Base-by-base conservation (phyloP, 176 grass and related monocot species). In the Alopecurus myosuroides region DNA sequence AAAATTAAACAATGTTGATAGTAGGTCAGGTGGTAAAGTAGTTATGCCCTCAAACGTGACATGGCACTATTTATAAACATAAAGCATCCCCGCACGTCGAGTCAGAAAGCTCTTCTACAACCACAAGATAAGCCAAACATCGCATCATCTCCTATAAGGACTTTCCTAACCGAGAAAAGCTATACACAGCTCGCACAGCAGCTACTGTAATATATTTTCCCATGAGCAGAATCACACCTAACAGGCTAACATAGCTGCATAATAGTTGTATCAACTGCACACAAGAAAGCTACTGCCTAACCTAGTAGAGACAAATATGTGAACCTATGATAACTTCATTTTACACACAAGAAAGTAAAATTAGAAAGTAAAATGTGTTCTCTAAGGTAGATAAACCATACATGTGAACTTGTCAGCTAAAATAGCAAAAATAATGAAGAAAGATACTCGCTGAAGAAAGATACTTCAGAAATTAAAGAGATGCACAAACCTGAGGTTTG, bases 401-500 rank as follows among this genome's bases (percentile, higher is more conserved):
- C 11, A 83, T 18, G 33, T 52, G 39, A 87, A 80, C 9, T 34
- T 63, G 56, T 46, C n/a, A 48, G 33, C 37, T 53, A 73, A 73
- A 70, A 70, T 62, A 30, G 28, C 39, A 78, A 70, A 60, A 11
- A 18, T 42, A 18, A 68, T 81, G 53, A 60, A 36, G 3, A 26
- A 57, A 70, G 18, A 40, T n/a, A 52, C 72, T 62, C n/a, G n/a
- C n/a, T 81, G 53, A 60, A 36, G 3, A 26, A 57, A 70, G 18
- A 40, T n/a, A 52, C 72, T 62, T 63, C 45, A 22, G 34, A 89
- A 76, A 50, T 48, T 63, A 71, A 70, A 48, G 11, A 69, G 53
- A 70, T 35, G 60, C 45, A 92, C 88, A 46, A 67, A 98, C 97
- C 97, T 99, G 97, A 76, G 97, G 97, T 88, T 99, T 99, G 70